phyloP scores from a whole-genome alignment of 306 rosid species.

The Alnus glutinosa region DNA sequence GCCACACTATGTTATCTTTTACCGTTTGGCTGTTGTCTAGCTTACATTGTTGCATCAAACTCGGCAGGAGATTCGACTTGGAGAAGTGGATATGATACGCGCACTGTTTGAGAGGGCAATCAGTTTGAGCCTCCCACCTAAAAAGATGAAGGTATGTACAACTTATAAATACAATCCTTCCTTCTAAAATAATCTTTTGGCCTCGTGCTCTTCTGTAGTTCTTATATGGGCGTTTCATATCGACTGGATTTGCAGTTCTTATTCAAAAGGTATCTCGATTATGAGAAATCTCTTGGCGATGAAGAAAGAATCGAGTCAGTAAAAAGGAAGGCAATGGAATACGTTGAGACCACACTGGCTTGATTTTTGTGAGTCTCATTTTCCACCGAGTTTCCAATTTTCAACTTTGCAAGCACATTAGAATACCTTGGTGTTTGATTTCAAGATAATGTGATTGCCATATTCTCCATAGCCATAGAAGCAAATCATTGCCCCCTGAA shows the following conservation, averaged over 20 bases:
- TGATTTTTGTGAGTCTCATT: conserved; percentile 28
- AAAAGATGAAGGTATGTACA: conserved; percentile 77
- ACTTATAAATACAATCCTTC: background rate
- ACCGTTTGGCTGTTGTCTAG: conserved; percentile 11
- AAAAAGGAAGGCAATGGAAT: conserved; percentile 80
- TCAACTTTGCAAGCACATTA: conserved; percentile 2
- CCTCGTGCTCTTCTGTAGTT: background rate
- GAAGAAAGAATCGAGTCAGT: conserved; percentile 73
- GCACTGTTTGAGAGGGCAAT: conserved; percentile 90
- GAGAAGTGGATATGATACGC: conserved; percentile 69
- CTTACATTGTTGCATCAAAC: conserved; percentile 21
- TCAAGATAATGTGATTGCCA: background rate
- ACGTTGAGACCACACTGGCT: conserved; percentile 62
- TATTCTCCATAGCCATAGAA: background rate
- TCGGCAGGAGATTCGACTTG: conserved; percentile 76
- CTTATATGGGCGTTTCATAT: conserved; percentile 15
- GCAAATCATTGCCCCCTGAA: background rate
- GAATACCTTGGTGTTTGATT: background rate
- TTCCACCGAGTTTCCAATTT: background rate
- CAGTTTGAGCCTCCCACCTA: conserved; percentile 81
- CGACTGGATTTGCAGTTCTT: conserved; percentile 62
- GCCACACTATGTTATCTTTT: background rate
- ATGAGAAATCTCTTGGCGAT: conserved; percentile 77
- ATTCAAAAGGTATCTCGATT: conserved; percentile 77
- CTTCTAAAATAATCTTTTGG: background rate